These are phyloP conservation scores for Podaxis rugospora DNA, from an alignment of 768 basidiomycete species.

Conservation along the genomic window DNA sequence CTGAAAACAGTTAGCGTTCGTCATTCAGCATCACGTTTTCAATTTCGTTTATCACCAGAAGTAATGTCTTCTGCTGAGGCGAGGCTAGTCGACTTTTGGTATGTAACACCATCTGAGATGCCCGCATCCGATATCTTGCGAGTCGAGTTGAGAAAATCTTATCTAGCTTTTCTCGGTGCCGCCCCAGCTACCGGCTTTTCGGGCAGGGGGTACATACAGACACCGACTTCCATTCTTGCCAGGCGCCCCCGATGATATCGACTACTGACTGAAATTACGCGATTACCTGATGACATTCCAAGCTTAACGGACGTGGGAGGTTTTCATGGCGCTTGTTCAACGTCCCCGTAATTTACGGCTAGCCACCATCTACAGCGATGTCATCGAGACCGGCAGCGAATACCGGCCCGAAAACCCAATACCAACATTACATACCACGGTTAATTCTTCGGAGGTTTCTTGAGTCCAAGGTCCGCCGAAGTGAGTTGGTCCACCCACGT, in stretches of 20 bases:
- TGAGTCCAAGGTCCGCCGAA: conserved; percentile 5
- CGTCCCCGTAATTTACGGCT: neutral
- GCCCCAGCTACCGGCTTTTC: neutral
- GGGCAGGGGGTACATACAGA: neutral
- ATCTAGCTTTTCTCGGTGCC: neutral
- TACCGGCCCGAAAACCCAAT: conserved; percentile 4
- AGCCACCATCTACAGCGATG: neutral
- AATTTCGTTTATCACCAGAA: no score
- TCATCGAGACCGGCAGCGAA: neutral
- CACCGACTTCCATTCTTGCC: neutral
- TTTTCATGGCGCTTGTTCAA: neutral
- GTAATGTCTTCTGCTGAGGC: no score
- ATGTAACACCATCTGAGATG: neutral
- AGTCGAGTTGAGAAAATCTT: neutral
- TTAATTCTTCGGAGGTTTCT: conserved; percentile 19
- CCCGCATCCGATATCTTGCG: neutral
- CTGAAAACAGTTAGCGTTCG: no score
- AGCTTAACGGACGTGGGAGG: neutral
- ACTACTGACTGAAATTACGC: neutral
- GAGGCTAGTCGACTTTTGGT: neutral
- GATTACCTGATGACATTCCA: neutral
- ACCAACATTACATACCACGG: conserved; percentile 18
- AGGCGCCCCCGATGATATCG: neutral
- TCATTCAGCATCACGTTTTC: no score
- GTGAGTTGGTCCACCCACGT: neutral